Conservation (phyloP, 176 grass and related monocot genomes). For the Eragrostis curvula region DNA sequence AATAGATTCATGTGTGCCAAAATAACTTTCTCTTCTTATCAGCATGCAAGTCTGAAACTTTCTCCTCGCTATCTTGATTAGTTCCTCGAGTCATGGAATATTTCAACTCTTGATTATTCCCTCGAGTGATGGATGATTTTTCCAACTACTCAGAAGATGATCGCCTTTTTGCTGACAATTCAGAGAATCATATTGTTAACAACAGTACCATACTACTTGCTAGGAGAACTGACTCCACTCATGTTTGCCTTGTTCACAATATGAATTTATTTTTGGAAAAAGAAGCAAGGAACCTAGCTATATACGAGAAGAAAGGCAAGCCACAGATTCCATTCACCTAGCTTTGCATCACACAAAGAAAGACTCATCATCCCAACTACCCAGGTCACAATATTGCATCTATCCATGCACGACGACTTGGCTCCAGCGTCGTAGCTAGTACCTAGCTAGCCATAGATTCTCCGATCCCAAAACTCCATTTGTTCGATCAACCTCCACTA, state of each 20-base stretch:
- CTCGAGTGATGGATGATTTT: too few species aligned
- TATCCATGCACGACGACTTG: background rate
- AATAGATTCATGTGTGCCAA: background rate
- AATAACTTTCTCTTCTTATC: background rate
- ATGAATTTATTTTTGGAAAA: too few species aligned
- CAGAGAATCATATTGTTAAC: too few species aligned
- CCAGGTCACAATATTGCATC: slow-evolving; percentile 7
- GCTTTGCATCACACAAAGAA: background rate
- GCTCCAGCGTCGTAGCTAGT: background rate
- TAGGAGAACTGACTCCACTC: slow-evolving; percentile 20
- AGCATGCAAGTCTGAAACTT: too few species aligned
- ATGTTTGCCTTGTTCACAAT: slow-evolving; percentile 4
- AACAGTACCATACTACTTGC: background rate
- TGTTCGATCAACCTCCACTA: slow-evolving; percentile 37
- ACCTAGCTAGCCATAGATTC: slow-evolving; percentile 28
- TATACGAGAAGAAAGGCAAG: slow-evolving; percentile 25
- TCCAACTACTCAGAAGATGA: too few species aligned
- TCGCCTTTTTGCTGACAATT: too few species aligned
- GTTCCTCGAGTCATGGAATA: background rate
- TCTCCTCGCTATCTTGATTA: too few species aligned
- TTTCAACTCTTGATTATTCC: too few species aligned
- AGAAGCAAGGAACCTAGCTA: background rate
- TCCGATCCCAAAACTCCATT: background rate
- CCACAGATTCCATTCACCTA: background rate
- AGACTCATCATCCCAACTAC: background rate